phyloP scores from a whole-genome alignment of 2,329 filamentous ascomycete species.

The Hymenotorrendiella dingleyae region DNA sequence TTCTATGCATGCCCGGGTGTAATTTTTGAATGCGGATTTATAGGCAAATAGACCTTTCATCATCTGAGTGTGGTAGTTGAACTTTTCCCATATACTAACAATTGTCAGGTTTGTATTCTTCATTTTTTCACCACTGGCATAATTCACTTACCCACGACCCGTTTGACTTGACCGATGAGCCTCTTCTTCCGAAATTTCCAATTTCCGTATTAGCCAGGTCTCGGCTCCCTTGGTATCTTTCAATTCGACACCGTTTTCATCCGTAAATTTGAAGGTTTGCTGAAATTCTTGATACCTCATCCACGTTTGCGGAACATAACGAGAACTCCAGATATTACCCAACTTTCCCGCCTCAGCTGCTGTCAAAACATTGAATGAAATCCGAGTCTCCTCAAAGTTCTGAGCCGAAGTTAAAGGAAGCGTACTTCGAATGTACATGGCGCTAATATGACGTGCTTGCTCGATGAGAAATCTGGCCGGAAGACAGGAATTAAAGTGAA shows the following conservation, averaged over 20 bases:
- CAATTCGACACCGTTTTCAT: conserved; percentile 26
- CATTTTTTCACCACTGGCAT: neutral
- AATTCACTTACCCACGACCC: conserved; percentile 43
- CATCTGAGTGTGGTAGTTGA: conserved; percentile 63
- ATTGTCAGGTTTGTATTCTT: conserved; percentile 18
- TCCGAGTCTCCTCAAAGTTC: conserved; percentile 20
- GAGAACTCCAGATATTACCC: conserved; percentile 42
- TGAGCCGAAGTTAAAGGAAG: conserved; percentile 37
- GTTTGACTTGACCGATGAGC: conserved; percentile 45
- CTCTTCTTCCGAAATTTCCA: conserved; percentile 56
- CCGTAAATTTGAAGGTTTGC: conserved; percentile 29
- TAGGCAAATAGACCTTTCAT: conserved; percentile 71
- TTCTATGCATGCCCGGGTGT: conserved; percentile 53
- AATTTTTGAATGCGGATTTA: conserved; percentile 53
- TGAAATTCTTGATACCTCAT: conserved; percentile 43
- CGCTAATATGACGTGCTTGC: conserved; percentile 44
- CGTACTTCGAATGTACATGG: conserved; percentile 66
- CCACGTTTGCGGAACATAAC: conserved; percentile 41
- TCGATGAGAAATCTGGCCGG: conserved; percentile 54
- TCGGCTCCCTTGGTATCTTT: conserved; percentile 32
- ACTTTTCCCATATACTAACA: conserved; percentile 49
- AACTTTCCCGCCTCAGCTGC: conserved; percentile 24
- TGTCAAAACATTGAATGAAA: conserved; percentile 30
- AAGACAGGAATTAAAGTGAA: conserved; percentile 74
- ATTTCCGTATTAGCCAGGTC: conserved; percentile 55